A percentile compares a stretch with the other conserved stretches of the same genome.
phyloP scores from a whole-genome alignment of 2,329 filamentous ascomycete genomes.

The Amphichorda felina region DNA sequence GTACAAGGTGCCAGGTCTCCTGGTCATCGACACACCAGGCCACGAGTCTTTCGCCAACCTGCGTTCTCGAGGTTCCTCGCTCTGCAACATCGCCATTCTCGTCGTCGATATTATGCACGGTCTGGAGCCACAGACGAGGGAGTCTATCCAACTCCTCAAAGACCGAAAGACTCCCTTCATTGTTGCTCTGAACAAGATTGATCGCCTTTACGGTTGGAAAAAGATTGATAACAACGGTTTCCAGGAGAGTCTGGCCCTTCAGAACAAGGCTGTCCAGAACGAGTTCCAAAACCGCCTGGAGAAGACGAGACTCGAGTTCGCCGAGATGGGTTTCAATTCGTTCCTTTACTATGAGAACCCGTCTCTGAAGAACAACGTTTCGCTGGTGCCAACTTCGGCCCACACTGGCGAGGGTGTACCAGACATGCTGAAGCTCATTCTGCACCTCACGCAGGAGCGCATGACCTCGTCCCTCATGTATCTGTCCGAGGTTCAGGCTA shows the following conservation, averaged over 20 bases:
- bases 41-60: slow-evolving; percentile 99
- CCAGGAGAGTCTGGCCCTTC: slow-evolving; percentile 77
- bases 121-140: slow-evolving; percentile 89
- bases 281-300: slow-evolving; percentile 88
- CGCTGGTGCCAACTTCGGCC: slow-evolving; percentile 92
- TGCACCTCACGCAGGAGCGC: slow-evolving; percentile 86
- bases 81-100: slow-evolving; percentile 98
- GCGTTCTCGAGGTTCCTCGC: slow-evolving; percentile 88
- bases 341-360: slow-evolving; percentile 98
- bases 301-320: slow-evolving; percentile 85
- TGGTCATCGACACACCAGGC: slow-evolving; percentile 96
- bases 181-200: slow-evolving; percentile 98
- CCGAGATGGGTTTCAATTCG: slow-evolving; percentile 95
- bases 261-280: slow-evolving; percentile 86
- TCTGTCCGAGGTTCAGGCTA: slow-evolving; percentile 92
- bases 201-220: slow-evolving; percentile 98
- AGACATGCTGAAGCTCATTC: slow-evolving; percentile 93
- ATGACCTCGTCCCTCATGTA: slow-evolving; percentile 99
- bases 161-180: slow-evolving; percentile 97
- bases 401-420: slow-evolving; percentile 99
- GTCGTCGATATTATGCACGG: slow-evolving; percentile 99
- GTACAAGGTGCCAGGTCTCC: slow-evolving; percentile 92
- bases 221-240: slow-evolving; percentile 98
- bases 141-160: slow-evolving; percentile 89
- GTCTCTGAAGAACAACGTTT: slow-evolving; percentile 87